Conservation (phyloP, 2,329 filamentous ascomycete species). For the Dichotomopilus funicola region DNA sequence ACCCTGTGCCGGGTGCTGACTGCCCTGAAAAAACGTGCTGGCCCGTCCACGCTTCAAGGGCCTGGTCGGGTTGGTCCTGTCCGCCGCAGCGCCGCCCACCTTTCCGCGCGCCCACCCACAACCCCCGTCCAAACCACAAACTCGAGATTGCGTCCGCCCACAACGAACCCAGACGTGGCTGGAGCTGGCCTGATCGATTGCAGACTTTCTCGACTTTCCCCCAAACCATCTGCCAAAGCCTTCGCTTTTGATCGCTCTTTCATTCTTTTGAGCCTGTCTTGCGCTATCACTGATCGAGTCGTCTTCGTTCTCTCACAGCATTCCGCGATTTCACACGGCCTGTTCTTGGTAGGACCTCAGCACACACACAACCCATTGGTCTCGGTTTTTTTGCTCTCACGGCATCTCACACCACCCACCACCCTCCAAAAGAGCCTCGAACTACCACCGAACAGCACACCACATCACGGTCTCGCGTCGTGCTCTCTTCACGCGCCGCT, state of each 20-base stretch:
- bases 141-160: conserved; percentile 16
- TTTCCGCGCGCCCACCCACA: conserved; percentile 3
- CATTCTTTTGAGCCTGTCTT: neutral
- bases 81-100: conserved; percentile 1
- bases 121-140: conserved; percentile 6
- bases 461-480: too few relatives aligned
- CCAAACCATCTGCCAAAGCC: neutral
- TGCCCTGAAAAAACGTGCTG: conserved; percentile 26
- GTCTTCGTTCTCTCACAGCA: too few relatives aligned
- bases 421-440: too few relatives aligned
- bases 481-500: neutral
- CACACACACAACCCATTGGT: too few relatives aligned
- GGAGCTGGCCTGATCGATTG: neutral
- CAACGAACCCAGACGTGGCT: neutral
- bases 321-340: too few relatives aligned
- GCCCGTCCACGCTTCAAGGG: conserved; percentile 19
- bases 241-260: neutral
- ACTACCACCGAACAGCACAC: neutral
- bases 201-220: neutral
- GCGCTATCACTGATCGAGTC: neutral
- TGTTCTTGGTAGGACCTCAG: too few relatives aligned
- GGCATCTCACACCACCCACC: too few relatives aligned
- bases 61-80: neutral
- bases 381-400: too few relatives aligned
- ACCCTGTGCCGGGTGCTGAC: conserved; percentile 20